Conservation (phyloP, 441 rosid species). For the Geranium incanum region DNA sequence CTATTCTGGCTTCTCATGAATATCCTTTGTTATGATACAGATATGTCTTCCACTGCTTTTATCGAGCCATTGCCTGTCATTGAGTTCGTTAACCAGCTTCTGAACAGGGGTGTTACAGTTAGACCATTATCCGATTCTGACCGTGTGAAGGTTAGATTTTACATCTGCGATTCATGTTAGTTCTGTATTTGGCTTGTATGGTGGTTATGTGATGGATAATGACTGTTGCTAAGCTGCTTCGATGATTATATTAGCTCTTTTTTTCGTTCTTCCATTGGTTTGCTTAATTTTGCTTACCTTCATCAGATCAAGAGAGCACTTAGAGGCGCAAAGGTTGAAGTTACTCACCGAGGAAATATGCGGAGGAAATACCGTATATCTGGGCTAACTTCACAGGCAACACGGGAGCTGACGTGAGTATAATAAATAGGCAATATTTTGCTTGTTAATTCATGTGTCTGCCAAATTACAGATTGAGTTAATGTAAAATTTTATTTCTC, state of each 20-base stretch:
- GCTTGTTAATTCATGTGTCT: not conserved
- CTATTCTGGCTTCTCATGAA: not conserved
- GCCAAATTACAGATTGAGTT: not conserved
- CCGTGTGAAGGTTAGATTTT: slow-evolving; percentile 58
- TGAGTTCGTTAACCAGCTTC: slow-evolving; percentile 83
- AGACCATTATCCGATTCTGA: slow-evolving; percentile 91
- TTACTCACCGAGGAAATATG: slow-evolving; percentile 77
- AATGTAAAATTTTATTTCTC: no score
- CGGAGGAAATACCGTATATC: slow-evolving; percentile 93
- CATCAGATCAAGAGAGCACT: slow-evolving; percentile 78
- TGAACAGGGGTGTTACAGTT: slow-evolving; percentile 62
- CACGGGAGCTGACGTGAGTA: slow-evolving; percentile 80
- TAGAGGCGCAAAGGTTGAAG: slow-evolving; percentile 96
- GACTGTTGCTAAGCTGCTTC: not conserved
- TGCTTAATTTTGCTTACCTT: slow-evolving; percentile 16
- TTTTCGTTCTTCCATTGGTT: no score
- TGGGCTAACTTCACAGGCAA: slow-evolving; percentile 90
- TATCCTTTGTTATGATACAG: slow-evolving; percentile 23
- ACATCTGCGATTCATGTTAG: not conserved
- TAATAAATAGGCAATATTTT: not conserved
- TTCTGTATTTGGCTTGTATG: not conserved
- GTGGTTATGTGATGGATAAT: not conserved
- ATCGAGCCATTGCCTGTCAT: slow-evolving; percentile 94
- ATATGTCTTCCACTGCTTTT: slow-evolving; percentile 95
- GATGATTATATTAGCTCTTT: not conserved